Evolutionary conservation across 768 basidiomycete species (phyloP), one percentile per base, ranked within the genome.

Genomic region (Agaricus bisporus): DNA sequence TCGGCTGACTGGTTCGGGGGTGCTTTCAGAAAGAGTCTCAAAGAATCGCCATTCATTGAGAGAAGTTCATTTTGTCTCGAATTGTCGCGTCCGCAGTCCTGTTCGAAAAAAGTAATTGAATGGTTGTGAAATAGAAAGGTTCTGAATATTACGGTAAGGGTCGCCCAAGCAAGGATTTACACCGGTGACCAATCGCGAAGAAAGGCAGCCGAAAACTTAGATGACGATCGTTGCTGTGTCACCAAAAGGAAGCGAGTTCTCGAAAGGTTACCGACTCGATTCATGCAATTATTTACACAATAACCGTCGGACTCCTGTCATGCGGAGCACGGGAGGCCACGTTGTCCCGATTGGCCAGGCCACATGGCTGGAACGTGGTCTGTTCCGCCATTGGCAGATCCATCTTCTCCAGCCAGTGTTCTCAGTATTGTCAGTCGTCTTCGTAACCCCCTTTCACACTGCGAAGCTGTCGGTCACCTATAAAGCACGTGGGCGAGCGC

Each of bases 301-400:
- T 53, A 37, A n/a, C 25, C 17, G 28, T 36, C 42, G 43, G 44
- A n/a, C 29, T 9, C 51, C 42, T n/a, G 44, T 25, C n/a, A 14
- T 36, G 35, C 43, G 43, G 51, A 41, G 35, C 43, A 43, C 43
- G 20, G 35, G 15, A 17, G 20, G 42, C 17, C 17, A 35, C n/a
- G 42, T 17, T 46, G 44, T 53, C 44, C 45, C 45, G 51, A 8
- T 18, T 5, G 11, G 61, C 66, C 63, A 69, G 59, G 64, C 68
- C 68, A 70, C 69, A 68, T 70, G 69, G 66, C 60, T 55, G 58
- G 55, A 68, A 68, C 67, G 68, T 72, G 71, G 65, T 64, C 41
- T 68, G 66, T 71, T 73, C 71, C 69, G 70, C 37, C 36, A 35
- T 18, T 43, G 18, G 28, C 29, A 41, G 8, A 8, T 7, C 52